Base-by-base conservation (phyloP, 2,329 filamentous ascomycete species). In the Lachnellula occidentalis region DNA sequence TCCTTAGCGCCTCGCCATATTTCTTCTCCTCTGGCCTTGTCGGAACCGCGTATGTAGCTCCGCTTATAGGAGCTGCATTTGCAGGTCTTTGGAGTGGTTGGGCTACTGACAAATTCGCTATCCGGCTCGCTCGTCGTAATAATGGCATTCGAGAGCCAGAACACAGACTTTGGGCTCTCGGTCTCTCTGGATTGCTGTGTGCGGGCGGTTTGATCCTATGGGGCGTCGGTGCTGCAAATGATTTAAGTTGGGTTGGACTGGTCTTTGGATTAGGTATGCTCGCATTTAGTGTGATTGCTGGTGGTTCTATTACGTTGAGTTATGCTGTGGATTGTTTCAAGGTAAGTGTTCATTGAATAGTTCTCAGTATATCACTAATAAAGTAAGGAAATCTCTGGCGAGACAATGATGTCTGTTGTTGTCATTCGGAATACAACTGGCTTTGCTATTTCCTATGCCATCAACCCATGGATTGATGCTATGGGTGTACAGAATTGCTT, bases 401-500 rank as follows among this genome's bases (percentile, higher is more conserved):
- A 78, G 56, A 71, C 74, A 2, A 72, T 77, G 46, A 70, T 76
- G 15, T 73, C 75, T 2, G 73, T 77, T 6, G 77, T 78, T 37
- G 50, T 78, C n/a, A 47, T 55, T 24, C 66, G 75, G 6, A 77
- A 78, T 55, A 76, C 73, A 1, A 74, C 76, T 70, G 70, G 67
- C 21, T 77, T 77, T 55, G 74, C 73, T 11, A 70, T 77, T 41
- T 70, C 70, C 37, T 80, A 82, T 59, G 77, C 77, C 17, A 72
- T 75, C 27, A 75, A 72, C 0, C 73, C 73, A 0, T 75, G 73
- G 73, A 58, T 74, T 4, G 66, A 65, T 8, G 61, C 65, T 0
- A 53, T 72, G 27, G 73, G 73, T 0, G 63, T 69, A n/a, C 70
- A 73, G 31, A 73, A 73, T 42, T 71, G 71, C n/a, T 75, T 75